These are phyloP conservation scores for Coffea humblotiana DNA, from an alignment of 305 asterid genomes.

Conservation along the genomic window DNA sequence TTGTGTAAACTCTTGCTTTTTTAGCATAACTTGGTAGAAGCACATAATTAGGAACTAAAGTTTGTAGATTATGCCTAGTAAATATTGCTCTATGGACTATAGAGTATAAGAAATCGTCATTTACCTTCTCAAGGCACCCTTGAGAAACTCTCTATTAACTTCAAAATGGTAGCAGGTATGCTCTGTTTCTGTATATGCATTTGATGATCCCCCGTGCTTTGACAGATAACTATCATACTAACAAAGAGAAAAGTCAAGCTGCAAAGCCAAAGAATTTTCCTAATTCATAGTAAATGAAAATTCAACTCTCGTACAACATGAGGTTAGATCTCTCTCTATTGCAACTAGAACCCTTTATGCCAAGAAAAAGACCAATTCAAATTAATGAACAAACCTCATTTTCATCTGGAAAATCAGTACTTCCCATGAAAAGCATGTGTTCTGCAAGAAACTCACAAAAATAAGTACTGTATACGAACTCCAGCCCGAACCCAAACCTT, in stretches of 20 bases:
- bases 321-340: background rate
- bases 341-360: background rate
- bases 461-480: conserved; percentile 20
- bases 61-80: background rate
- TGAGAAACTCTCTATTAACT: conserved; percentile 81
- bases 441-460: conserved; percentile 49
- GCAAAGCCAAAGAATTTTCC: conserved; percentile 20
- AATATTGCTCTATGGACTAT: background rate
- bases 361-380: conserved; percentile 1
- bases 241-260: conserved; percentile 45
- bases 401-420: conserved; percentile 90
- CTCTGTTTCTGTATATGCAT: conserved; percentile 96
- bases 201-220: conserved; percentile 94
- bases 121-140: conserved; percentile 90
- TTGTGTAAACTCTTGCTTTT: background rate
- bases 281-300: background rate
- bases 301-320: background rate
- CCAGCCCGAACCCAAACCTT: background rate
- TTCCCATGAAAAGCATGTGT: conserved; percentile 99
- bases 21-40: background rate
- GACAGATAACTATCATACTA: conserved; percentile 97
- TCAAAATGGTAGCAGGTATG: conserved; percentile 93
- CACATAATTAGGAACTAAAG: background rate
- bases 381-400: conserved; percentile 70
- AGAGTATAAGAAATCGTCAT: background rate